Evolutionary conservation across 78 protist species (phyloP).

Genomic region (Protostelium mycophagum): DNA sequence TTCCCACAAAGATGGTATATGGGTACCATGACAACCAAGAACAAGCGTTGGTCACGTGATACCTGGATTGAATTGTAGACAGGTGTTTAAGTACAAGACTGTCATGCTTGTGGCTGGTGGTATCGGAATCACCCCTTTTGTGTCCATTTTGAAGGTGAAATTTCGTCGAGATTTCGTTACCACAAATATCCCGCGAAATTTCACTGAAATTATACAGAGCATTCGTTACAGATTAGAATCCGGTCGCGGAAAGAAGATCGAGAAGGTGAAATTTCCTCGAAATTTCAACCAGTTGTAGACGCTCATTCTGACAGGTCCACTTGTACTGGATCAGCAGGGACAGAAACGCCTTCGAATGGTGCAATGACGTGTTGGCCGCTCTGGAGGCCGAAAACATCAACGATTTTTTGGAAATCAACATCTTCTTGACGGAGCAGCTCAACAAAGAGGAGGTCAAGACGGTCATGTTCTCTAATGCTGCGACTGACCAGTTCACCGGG

Average conservation of each 20-base stretch:
- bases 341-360: constrained; percentile 71
- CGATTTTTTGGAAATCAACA: constrained; percentile 59
- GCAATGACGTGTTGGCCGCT: constrained; percentile 51
- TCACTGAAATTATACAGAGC: constrained; percentile 12
- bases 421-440: constrained; percentile 72
- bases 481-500: constrained; percentile 66
- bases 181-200: constrained; percentile 14
- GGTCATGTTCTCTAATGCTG: constrained; percentile 58
- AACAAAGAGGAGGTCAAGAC: constrained; percentile 62
- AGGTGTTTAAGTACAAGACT: constrained; percentile 57
- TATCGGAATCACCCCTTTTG: constrained; percentile 92
- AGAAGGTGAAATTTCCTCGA: neutral
- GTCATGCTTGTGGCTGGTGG: constrained; percentile 82
- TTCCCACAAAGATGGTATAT: too few relatives aligned
- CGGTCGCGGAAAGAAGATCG: neutral
- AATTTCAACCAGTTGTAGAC: constrained; percentile 7
- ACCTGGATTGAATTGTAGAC: neutral
- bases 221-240: constrained; percentile 22
- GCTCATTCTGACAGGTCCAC: too few relatives aligned
- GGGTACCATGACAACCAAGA: too few relatives aligned
- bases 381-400: constrained; percentile 45
- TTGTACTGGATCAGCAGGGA: constrained; percentile 79
- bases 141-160: constrained; percentile 74
- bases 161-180: constrained; percentile 26
- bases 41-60: neutral